These are phyloP conservation scores for Ophiosphaerella herpotricha DNA, from an alignment of 2,329 filamentous ascomycete species.

Conservation along the genomic window DNA sequence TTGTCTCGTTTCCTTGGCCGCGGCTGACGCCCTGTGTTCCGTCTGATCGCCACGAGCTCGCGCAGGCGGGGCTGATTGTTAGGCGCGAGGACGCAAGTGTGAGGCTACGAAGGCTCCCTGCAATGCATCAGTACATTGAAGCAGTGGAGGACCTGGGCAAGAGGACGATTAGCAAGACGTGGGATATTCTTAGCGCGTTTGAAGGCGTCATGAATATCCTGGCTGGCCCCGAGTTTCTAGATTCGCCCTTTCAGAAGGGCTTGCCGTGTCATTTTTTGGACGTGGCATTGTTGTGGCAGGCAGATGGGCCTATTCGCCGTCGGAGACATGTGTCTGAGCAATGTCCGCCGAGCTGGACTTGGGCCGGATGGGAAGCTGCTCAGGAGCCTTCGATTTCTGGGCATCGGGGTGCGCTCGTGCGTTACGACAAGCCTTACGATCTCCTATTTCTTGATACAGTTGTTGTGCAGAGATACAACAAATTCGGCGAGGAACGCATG, in stretches of 20 bases:
- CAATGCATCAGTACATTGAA: not conserved
- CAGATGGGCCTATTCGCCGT: not conserved
- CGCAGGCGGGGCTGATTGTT: not conserved
- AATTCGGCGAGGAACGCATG: conserved; percentile 1
- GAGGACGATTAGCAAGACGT: not conserved
- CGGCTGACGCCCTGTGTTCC: not conserved
- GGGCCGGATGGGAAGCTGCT: conserved; percentile 1
- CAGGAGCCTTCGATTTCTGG: not conserved
- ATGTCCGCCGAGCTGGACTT: conserved; percentile 3
- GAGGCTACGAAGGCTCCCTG: not conserved
- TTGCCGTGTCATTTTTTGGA: not conserved
- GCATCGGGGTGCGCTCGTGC: not conserved
- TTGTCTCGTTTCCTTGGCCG: conserved; percentile 2
- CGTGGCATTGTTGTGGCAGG: conserved; percentile 1
- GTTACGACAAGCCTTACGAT: conserved; percentile 1
- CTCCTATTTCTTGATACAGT: not conserved
- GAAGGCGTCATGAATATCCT: not conserved
- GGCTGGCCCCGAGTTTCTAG: not conserved
- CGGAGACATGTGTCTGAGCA: not conserved
- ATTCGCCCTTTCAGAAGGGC: not conserved
- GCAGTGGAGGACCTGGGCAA: not conserved
- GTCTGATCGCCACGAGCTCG: not conserved
- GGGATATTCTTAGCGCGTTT: conserved; percentile 1
- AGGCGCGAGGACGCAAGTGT: not conserved
- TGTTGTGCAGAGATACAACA: not conserved